Conservation (phyloP, 495 filamentous ascomycete species). For the Aspergillus coremiiformis region DNA sequence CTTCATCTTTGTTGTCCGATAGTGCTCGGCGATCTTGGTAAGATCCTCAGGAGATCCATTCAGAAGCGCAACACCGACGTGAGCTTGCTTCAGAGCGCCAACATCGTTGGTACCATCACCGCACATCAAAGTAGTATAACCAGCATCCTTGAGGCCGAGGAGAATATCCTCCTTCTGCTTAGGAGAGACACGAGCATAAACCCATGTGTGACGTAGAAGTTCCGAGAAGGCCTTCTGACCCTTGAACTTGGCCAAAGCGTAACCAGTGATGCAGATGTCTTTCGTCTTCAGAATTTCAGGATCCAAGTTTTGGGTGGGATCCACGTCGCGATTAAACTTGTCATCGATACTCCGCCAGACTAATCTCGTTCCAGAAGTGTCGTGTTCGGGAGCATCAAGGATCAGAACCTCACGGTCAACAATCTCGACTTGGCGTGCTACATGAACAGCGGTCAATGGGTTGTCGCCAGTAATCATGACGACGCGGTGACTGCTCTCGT, state of each 20-base stretch:
- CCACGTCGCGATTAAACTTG: slow-evolving; percentile 76
- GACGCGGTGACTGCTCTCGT: slow-evolving; percentile 95
- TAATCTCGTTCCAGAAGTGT: slow-evolving; percentile 69
- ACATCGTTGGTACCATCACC: slow-evolving; percentile 99
- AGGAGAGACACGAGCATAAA: slow-evolving; percentile 95
- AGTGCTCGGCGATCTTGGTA: slow-evolving; percentile 84
- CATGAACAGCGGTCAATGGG: slow-evolving; percentile 90
- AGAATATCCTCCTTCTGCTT: slow-evolving; percentile 99
- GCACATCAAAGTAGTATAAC: slow-evolving; percentile 98
- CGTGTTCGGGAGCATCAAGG: slow-evolving; percentile 88
- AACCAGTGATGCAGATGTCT: slow-evolving; percentile 94
- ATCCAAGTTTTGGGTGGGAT: slow-evolving; percentile 76
- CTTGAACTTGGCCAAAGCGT: slow-evolving; percentile 85
- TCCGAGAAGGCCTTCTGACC: slow-evolving; percentile 62
- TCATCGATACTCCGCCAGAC: slow-evolving; percentile 97
- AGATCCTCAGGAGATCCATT: slow-evolving; percentile 92
- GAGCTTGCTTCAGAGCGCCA: slow-evolving; percentile 95
- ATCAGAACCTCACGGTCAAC: slow-evolving; percentile 94
- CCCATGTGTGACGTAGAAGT: slow-evolving; percentile 85
- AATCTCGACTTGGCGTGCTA: slow-evolving; percentile 93
- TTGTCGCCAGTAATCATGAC: slow-evolving; percentile 99
- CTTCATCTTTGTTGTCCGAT: slow-evolving; percentile 92
- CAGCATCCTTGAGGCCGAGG: slow-evolving; percentile 86
- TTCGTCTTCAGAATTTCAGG: slow-evolving; percentile 73
- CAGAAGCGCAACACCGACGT: slow-evolving; percentile 90